Conservation (phyloP, 225 moss, liverwort and hornwort genomes). For the Pseudoscleropodium purum region DNA sequence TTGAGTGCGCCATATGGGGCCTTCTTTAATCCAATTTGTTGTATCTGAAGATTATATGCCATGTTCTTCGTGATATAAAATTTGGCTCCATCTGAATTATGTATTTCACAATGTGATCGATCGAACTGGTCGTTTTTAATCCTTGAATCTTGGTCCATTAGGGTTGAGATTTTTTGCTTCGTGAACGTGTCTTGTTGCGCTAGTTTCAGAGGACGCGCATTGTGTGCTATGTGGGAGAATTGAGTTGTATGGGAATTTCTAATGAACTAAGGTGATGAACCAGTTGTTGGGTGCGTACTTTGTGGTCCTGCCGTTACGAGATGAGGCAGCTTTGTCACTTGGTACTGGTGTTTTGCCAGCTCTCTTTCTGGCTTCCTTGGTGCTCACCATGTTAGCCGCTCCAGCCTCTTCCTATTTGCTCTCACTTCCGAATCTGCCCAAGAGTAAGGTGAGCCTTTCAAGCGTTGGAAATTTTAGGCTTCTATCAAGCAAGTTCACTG, state of each 20-base stretch:
- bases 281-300: conserved; percentile 58
- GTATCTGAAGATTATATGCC: background rate
- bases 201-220: background rate
- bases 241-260: background rate
- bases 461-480: background rate
- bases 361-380: conserved; percentile 48
- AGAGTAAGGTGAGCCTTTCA: conserved; percentile 36
- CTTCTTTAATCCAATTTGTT: background rate
- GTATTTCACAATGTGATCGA: background rate
- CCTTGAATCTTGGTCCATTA: background rate
- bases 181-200: background rate
- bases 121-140: background rate
- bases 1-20: background rate
- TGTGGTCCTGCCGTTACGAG: conserved; percentile 53
- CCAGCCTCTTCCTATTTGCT: conserved; percentile 59
- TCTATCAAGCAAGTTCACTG: background rate
- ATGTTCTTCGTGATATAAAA: background rate
- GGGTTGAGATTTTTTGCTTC: background rate
- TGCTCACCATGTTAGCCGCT: conserved; percentile 55
- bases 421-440: conserved; percentile 48
- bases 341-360: conserved; percentile 44
- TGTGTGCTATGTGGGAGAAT: background rate
- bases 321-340: conserved; percentile 59
- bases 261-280: conserved; percentile 3
- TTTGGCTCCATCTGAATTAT: background rate